A percentile compares a stretch with the other conserved stretches of the same genome.
Evolutionary conservation across 2,329 filamentous ascomycete species (phyloP).

Genomic region (Fusarium verticillioides): DNA sequence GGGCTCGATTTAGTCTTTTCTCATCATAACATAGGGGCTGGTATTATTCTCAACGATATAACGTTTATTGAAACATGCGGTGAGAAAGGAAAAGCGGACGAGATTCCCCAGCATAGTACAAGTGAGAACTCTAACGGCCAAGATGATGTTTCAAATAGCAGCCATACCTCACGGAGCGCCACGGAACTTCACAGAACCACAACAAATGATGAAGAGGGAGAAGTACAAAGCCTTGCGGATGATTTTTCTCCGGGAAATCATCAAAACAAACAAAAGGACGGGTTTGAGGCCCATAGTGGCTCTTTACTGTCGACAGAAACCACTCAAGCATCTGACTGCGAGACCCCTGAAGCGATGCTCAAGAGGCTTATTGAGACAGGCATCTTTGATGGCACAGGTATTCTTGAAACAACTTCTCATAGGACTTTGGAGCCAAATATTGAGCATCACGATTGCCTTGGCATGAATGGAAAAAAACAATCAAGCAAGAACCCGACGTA

Average conservation of each 20-base stretch:
- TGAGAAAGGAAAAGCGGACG: slow-evolving; percentile 21
- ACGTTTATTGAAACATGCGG: slow-evolving; percentile 49
- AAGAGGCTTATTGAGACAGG: slow-evolving; percentile 33
- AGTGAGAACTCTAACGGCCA: not conserved
- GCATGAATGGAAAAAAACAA: not conserved
- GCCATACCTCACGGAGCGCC: not conserved
- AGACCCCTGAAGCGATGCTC: slow-evolving; percentile 1
- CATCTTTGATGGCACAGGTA: slow-evolving; percentile 31
- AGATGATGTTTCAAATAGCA: not conserved
- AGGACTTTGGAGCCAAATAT: not conserved
- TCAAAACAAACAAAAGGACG: not conserved
- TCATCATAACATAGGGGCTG: slow-evolving; percentile 52
- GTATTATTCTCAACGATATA: slow-evolving; percentile 65
- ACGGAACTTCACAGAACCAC: not conserved
- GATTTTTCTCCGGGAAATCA: not conserved
- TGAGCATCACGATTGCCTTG: not conserved
- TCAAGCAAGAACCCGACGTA: slow-evolving; percentile 3
- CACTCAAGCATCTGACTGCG: not conserved
- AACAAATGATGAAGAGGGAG: not conserved
- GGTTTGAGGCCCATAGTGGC: not conserved
- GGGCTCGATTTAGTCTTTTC: not conserved
- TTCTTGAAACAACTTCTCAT: not conserved
- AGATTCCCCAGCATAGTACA: not conserved
- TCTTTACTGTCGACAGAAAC: not conserved
- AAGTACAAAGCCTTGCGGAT: not conserved